Conservation (phyloP, 495 filamentous ascomycete species). For the Aeminium ludgeri region DNA sequence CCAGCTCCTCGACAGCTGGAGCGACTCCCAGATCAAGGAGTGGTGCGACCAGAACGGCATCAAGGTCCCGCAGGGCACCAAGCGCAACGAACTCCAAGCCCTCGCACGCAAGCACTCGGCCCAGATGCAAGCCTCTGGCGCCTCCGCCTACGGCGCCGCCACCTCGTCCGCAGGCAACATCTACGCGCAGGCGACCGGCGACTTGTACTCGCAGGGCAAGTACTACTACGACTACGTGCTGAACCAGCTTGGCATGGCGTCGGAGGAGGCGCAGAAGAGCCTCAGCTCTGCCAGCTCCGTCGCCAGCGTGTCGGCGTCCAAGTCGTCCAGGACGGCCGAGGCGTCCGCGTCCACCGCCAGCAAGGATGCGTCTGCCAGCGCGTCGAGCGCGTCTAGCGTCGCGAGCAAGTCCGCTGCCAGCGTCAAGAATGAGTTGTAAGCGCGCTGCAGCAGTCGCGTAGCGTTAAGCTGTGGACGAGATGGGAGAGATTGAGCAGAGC, state of each 20-base stretch:
- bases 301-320: conserved; percentile 10
- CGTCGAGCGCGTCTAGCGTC: not conserved
- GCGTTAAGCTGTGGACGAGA: too few relatives aligned
- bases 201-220: conserved; percentile 36
- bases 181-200: conserved; percentile 58
- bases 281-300: conserved; percentile 18
- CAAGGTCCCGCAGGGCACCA: conserved; percentile 78
- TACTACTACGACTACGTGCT: conserved; percentile 52
- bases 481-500: too few relatives aligned
- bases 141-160: conserved; percentile 57
- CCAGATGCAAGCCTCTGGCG: conserved; percentile 39
- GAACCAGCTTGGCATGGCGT: conserved; percentile 44
- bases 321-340: conserved; percentile 7
- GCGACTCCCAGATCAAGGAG: conserved; percentile 61
- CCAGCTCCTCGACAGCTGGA: conserved; percentile 75
- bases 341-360: conserved; percentile 17
- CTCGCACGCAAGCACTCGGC: conserved; percentile 81
- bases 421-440: conserved; percentile 10
- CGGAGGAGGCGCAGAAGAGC: conserved; percentile 15
- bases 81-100: conserved; percentile 73
- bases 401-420: conserved; percentile 3
- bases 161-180: conserved; percentile 68
- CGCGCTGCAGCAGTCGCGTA: too few relatives aligned
- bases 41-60: conserved; percentile 62
- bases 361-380: conserved; percentile 17